Conservation (phyloP, 2,329 filamentous ascomycete genomes). For the Elsinoe fawcettii region DNA sequence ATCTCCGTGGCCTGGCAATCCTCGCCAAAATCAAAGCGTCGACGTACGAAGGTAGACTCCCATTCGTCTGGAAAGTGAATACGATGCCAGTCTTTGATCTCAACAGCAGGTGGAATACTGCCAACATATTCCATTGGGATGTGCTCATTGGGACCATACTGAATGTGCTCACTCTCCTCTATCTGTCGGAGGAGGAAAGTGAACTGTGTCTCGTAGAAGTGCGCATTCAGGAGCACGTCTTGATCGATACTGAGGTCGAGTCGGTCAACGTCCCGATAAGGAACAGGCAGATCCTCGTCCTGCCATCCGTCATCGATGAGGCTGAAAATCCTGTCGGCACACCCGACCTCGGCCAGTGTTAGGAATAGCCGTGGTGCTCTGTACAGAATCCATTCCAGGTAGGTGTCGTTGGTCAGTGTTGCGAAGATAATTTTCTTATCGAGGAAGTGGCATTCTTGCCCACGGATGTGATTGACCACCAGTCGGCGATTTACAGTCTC, state of each 20-base stretch:
- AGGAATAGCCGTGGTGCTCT: constrained; percentile 64
- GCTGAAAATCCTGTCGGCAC: constrained; percentile 66
- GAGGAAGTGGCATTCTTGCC: constrained; percentile 55
- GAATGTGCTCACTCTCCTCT: constrained; percentile 51
- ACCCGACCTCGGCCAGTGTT: constrained; percentile 60
- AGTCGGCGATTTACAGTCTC: constrained; percentile 61
- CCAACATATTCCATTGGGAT: constrained; percentile 62
- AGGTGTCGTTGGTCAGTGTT: constrained; percentile 55
- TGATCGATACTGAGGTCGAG: constrained; percentile 53
- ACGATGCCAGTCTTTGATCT: constrained; percentile 47
- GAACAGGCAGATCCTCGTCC: constrained; percentile 64
- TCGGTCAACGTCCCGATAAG: constrained; percentile 56
- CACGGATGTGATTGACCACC: constrained; percentile 56
- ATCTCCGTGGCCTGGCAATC: constrained; percentile 30
- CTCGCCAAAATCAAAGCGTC: constrained; percentile 26
- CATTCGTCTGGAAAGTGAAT: constrained; percentile 57
- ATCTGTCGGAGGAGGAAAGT: constrained; percentile 60
- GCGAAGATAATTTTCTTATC: constrained; percentile 59
- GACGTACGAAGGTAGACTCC: constrained; percentile 41
- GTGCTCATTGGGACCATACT: constrained; percentile 60
- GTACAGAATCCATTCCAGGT: constrained; percentile 68
- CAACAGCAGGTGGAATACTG: constrained; percentile 44
- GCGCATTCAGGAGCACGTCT: constrained; percentile 57
- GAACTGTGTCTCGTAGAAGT: constrained; percentile 64
- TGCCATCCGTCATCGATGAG: constrained; percentile 71